These are phyloP conservation scores for Xylaria sp. DNA, from an alignment of 2,329 filamentous ascomycete genomes.

Conservation along the genomic window DNA sequence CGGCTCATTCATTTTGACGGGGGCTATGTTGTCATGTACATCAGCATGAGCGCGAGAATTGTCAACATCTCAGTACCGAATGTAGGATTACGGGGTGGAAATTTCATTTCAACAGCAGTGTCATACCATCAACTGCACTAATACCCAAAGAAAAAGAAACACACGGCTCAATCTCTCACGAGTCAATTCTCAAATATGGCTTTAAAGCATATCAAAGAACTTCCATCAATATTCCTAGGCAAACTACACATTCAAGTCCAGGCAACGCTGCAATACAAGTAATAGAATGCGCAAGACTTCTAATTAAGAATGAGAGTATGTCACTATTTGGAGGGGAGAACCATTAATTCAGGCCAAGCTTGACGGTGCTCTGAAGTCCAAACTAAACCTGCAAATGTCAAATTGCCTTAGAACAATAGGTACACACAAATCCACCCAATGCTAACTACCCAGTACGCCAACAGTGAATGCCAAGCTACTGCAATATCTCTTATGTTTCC, in stretches of 20 bases:
- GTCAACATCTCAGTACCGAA: slow-evolving; percentile 41
- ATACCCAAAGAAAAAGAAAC: slow-evolving; percentile 28
- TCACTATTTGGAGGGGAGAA: not conserved
- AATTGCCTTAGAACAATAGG: not conserved
- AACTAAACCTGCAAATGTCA: not conserved
- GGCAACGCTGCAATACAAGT: not conserved
- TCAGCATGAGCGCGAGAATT: slow-evolving; percentile 33
- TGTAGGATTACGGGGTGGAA: slow-evolving; percentile 24
- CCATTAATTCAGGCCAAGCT: not conserved
- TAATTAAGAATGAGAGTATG: not conserved
- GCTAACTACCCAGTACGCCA: too few species aligned
- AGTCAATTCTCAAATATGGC: not conserved
- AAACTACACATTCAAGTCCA: not conserved
- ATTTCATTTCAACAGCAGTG: slow-evolving; percentile 37
- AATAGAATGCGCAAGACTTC: not conserved
- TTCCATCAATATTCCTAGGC: not conserved
- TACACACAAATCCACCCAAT: not conserved
- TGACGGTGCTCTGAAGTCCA: too few species aligned
- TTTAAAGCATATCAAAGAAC: not conserved
- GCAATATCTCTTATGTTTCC: not conserved
- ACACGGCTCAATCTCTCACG: not conserved
- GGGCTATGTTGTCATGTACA: slow-evolving; percentile 32
- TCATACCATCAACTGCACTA: slow-evolving; percentile 37
- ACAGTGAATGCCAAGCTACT: not conserved
- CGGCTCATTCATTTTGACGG: slow-evolving; percentile 40